Conservation (phyloP, 805 yeast genomes). For the Kodamaea nitidulidarum region DNA sequence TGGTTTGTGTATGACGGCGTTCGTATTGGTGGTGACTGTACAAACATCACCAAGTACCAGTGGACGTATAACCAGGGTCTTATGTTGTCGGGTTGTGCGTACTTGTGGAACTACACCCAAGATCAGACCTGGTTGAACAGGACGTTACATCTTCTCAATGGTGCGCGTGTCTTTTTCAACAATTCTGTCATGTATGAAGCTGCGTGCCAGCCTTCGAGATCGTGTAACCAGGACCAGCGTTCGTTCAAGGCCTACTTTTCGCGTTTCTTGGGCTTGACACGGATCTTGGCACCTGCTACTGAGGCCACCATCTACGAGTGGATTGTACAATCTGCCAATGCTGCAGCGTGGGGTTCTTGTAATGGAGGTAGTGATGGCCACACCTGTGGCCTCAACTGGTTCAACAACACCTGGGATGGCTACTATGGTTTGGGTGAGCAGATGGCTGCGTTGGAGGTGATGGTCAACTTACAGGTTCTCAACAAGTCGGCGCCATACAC, state of each 20-base stretch:
- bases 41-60: conserved; percentile 52
- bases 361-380: conserved; percentile 78
- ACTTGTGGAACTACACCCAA: conserved; percentile 67
- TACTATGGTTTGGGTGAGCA: conserved; percentile 75
- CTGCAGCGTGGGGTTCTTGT: conserved; percentile 66
- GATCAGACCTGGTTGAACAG: conserved; percentile 65
- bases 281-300: conserved; percentile 64
- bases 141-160: conserved; percentile 50
- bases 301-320: conserved; percentile 42
- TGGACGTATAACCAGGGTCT: conserved; percentile 91
- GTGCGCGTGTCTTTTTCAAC: conserved; percentile 52
- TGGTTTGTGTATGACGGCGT: conserved; percentile 75
- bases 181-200: conserved; percentile 65
- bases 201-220: conserved; percentile 64
- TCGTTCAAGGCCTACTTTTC: conserved; percentile 86
- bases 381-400: conserved; percentile 78
- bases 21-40: conserved; percentile 55
- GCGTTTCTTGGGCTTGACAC: conserved; percentile 70
- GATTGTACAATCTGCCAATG: conserved; percentile 37
- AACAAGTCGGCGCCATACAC: conserved; percentile 58
- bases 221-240: conserved; percentile 84
- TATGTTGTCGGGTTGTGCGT: conserved; percentile 75
- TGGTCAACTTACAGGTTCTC: conserved; percentile 42
- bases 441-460: conserved; percentile 66
- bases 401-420: conserved; percentile 53